These are phyloP conservation scores for Lasiodiplodia sp. DNA, from an alignment of 2,329 filamentous ascomycete species.

Conservation along the genomic window DNA sequence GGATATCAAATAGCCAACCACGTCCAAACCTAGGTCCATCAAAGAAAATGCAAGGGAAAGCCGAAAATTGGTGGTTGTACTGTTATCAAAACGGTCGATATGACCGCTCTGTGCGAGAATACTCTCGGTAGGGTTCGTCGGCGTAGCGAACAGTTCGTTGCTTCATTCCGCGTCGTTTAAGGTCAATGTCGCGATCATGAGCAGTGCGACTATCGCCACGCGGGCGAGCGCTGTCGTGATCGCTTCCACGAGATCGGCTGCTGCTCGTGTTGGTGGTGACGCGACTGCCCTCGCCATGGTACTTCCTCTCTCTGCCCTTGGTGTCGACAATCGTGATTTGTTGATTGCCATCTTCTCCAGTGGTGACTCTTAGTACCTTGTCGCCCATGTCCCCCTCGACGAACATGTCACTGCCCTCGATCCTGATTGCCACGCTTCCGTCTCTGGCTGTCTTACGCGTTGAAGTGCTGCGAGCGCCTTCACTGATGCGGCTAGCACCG, in stretches of 20 bases:
- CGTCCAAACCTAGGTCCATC: background rate
- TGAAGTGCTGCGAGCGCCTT: conserved; percentile 12
- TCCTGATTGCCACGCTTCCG: conserved; percentile 12
- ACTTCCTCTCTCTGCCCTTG: conserved; percentile 21
- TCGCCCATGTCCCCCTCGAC: conserved; percentile 25
- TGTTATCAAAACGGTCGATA: background rate
- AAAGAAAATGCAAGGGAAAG: background rate
- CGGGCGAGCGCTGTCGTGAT: background rate
- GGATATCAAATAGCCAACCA: conserved; percentile 26
- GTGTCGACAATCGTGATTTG: conserved; percentile 23
- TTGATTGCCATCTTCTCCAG: conserved; percentile 22
- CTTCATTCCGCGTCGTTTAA: background rate
- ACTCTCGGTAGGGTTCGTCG: background rate
- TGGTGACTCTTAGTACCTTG: conserved; percentile 7
- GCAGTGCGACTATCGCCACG: conserved; percentile 4
- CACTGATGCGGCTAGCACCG: conserved; percentile 23
- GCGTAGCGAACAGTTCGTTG: conserved; percentile 4
- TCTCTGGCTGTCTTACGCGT: conserved; percentile 21
- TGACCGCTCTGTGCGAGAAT: background rate
- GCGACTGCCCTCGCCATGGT: conserved; percentile 18
- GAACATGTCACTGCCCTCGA: conserved; percentile 11
- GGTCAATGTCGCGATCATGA: background rate
- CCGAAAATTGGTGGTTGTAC: background rate
- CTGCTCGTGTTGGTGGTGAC: conserved; percentile 25
- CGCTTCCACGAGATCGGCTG: conserved; percentile 20